phyloP scores from a whole-genome alignment of 768 basidiomycete species.

The Phylloporus arenicola region DNA sequence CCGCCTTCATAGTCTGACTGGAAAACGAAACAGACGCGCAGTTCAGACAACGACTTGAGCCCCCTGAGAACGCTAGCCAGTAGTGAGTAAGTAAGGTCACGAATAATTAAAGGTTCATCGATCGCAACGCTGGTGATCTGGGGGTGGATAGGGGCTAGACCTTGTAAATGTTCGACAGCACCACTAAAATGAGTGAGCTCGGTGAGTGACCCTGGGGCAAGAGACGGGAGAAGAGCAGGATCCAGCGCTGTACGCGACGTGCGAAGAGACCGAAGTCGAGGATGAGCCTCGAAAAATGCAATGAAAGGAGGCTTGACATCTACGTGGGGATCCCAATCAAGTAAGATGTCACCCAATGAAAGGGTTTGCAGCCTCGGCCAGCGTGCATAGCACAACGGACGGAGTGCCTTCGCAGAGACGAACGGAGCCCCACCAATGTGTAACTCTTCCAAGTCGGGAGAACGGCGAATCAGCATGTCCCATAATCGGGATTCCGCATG shows the following conservation, averaged over 20 bases:
- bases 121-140: slow-evolving; percentile 54
- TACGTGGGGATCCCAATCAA: slow-evolving; percentile 45
- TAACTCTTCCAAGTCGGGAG: slow-evolving; percentile 63
- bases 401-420: slow-evolving; percentile 41
- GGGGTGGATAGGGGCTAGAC: slow-evolving; percentile 43
- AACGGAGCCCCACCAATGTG: slow-evolving; percentile 35
- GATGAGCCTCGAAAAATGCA: slow-evolving; percentile 63
- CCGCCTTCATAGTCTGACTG: slow-evolving; percentile 73
- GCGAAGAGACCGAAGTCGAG: slow-evolving; percentile 43
- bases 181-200: slow-evolving; percentile 58
- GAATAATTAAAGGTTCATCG: slow-evolving; percentile 60
- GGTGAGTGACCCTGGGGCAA: slow-evolving; percentile 44
- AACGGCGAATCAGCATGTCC: slow-evolving; percentile 64
- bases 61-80: slow-evolving; percentile 56
- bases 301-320: slow-evolving; percentile 55
- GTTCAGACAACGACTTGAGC: slow-evolving; percentile 48
- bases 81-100: slow-evolving; percentile 60
- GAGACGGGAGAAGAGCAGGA: slow-evolving; percentile 46
- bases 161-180: slow-evolving; percentile 61
- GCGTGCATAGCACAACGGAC: slow-evolving; percentile 50
- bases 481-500: slow-evolving; percentile 39
- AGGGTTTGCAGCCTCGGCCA: slow-evolving; percentile 65
- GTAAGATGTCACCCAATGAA: slow-evolving; percentile 58
- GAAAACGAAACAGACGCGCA: slow-evolving; percentile 62
- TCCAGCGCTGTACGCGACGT: slow-evolving; percentile 51